These are phyloP conservation scores for Ceratobasidium sp. DNA, from an alignment of 1,284 basidiomycete genomes.

Conservation along the genomic window DNA sequence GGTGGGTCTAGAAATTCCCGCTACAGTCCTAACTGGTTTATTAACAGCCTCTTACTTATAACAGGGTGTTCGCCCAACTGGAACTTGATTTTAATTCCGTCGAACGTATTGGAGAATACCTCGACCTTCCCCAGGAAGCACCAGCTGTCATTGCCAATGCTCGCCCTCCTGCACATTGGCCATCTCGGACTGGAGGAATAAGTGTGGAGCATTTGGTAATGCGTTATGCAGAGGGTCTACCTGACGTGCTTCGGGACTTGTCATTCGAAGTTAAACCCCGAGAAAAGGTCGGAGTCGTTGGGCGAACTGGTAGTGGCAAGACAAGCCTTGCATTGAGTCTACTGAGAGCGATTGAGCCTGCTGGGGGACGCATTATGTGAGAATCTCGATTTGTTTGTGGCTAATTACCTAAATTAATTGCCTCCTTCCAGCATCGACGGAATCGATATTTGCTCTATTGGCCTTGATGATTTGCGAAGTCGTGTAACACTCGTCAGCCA, in stretches of 20 bases:
- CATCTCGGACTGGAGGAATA: conserved; percentile 68
- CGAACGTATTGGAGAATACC: conserved; percentile 85
- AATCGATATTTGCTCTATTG: conserved; percentile 82
- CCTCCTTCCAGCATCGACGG: conserved; percentile 67
- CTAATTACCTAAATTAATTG: neutral
- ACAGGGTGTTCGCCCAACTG: conserved; percentile 58
- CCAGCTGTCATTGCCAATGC: conserved; percentile 67
- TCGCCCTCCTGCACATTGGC: conserved; percentile 81
- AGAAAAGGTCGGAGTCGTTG: conserved; percentile 80
- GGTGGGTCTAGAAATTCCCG: conserved; percentile 39
- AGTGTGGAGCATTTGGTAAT: conserved; percentile 67
- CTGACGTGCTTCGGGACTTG: conserved; percentile 72
- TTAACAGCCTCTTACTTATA: neutral
- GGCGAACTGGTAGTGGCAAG: conserved; percentile 61
- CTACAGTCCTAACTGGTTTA: neutral
- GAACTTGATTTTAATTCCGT: conserved; percentile 79
- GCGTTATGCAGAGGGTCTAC: conserved; percentile 78
- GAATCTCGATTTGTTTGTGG: conserved; percentile 46
- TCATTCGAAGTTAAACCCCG: conserved; percentile 75
- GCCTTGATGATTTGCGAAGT: conserved; percentile 81
- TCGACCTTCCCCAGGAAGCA: conserved; percentile 80
- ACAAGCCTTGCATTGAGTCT: conserved; percentile 80
- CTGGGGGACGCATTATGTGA: conserved; percentile 73
- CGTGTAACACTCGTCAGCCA: conserved; percentile 79
- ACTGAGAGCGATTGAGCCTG: conserved; percentile 82